Base-by-base conservation (phyloP, 2,329 filamentous ascomycete genomes). In the Blastomyces gilchristii region DNA sequence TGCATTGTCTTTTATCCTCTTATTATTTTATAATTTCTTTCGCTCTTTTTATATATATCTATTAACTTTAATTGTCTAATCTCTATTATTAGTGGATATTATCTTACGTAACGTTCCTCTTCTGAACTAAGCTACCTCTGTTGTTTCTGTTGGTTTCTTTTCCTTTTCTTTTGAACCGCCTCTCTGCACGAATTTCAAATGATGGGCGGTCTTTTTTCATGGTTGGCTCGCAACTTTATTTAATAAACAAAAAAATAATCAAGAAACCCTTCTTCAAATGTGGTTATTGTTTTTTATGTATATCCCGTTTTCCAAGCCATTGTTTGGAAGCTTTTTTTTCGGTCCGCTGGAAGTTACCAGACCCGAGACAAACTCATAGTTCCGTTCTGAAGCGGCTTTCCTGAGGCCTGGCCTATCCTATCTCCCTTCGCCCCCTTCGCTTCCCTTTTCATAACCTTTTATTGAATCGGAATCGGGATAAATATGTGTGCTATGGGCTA, bases 81-180 rank as follows among this genome's bases (percentile, higher is more conserved):
- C 34, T 60, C 45, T 45, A 45, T 58, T 58, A 6, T 60, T 60
- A 18, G 47, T 60, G 41, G 28, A 49, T 60, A 60, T 45, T 59
- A 28, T 59, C n/a, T 22, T 22, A 22, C n/a, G n/a, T 22, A 22
- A 8, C 18, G 3, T 58, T 45, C 11, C n/a, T 14, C 41, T 43
- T 6, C 18, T 7, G n/a, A 22, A 22, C 14, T 18, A 43, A 14
- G 1, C 31, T 18, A 14, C 12, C 25, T 12, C 22, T 16, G 25
- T 16, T 50, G 3, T 14, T 28, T 22, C n/a, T 22, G n/a, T 16
- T 22, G 37, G 16, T 34, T 9, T 0, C 22, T 37, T 37, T 9
- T 16, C 22, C 22, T 12, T 11, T 18, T 18, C 41, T 18, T 16
- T 18, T 4, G 0, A 43, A 5, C 28, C 28, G 28, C 9, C 31